Evolutionary conservation across 768 basidiomycete species (phyloP), one percentile per base, ranked within the genome.

Genomic region (Tylopilus plumbeoviolaceoides): DNA sequence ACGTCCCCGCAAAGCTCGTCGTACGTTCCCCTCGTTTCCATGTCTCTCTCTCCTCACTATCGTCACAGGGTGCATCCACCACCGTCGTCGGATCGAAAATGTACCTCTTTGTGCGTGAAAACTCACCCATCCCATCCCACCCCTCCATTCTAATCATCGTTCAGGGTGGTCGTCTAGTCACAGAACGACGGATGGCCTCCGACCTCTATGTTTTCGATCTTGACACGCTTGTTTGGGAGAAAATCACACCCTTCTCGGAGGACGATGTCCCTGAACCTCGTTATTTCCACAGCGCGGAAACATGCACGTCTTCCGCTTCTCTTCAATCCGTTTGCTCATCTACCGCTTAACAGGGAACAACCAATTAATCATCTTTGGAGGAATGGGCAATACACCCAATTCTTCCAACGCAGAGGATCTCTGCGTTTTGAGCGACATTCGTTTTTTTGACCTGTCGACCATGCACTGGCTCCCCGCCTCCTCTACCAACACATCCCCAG

Each of bases 231-330:
- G 71, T 75, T 11, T 99, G 97, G 97, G 80, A 86, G 60, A 83
- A 77, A 64, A 65, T 94, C 9, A 70, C 72, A 2, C 75, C 81
- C 17, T 75, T 74, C 48, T 73, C 78, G 2, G 87, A 85, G 51
- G 87, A 89, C 60, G 78, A 84, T 45, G 73, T 85, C 10, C 94
- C 95, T 0, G 77, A 81, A 44, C 81, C 93, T 23, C 83, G 97
- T 39, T 99, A 99, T 68, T 99, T 99, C 66, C 97, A 99, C 71
- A 91, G 88, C 56, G 82, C 91, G 12, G 93, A 97, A 71, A 72
- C 84, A 51, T 95, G 89, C 85, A 67, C 62, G 81, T 55, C 48
- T 12, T 33, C 2, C 10, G 8, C 10, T 17, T 27, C 20, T 21
- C 11, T 33, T 48, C 27, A 47, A 9, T 47, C 50, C 35, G 25